Evolutionary conservation across 164 flowering plant genomes (phyloP).

Genomic region (Vitis rotundifolia): DNA sequence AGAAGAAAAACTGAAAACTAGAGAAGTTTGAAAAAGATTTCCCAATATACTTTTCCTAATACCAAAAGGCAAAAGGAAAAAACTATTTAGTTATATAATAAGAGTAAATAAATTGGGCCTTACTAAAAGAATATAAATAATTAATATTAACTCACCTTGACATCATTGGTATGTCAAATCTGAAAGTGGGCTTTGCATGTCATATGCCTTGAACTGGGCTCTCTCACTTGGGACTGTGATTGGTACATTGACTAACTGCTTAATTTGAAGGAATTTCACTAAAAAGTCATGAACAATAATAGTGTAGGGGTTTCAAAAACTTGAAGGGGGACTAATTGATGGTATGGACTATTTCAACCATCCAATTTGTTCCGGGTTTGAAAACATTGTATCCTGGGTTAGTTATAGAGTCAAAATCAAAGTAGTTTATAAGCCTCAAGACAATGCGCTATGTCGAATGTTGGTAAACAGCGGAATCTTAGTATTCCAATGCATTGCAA

Average conservation of each 20-base stretch:
- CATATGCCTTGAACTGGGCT: no score
- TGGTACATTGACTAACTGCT: no score
- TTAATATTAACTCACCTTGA: no score
- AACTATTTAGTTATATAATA: no score
- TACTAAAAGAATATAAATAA: no score
- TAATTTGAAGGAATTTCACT: no score
- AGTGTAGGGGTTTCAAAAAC: no score
- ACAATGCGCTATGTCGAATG: conserved; percentile 43
- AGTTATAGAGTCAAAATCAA: conserved; percentile 12
- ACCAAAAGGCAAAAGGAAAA: not conserved
- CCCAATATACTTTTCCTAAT: not conserved
- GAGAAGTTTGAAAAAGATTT: not conserved
- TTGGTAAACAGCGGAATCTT: conserved; percentile 46
- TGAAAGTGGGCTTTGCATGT: no score
- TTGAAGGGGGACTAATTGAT: not conserved
- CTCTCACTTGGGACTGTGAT: no score
- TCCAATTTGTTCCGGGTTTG: conserved; percentile 10
- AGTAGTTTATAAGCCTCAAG: conserved; percentile 37
- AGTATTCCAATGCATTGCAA: conserved; percentile 56
- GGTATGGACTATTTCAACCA: not conserved
- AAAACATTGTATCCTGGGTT: conserved; percentile 11
- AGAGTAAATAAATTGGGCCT: no score
- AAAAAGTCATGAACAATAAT: no score
- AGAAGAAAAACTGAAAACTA: not conserved
- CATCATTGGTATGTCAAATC: no score